Evolutionary conservation across 352 stramenopile genomes (phyloP).

Genomic region (Phytophthora pseudosyringae): DNA sequence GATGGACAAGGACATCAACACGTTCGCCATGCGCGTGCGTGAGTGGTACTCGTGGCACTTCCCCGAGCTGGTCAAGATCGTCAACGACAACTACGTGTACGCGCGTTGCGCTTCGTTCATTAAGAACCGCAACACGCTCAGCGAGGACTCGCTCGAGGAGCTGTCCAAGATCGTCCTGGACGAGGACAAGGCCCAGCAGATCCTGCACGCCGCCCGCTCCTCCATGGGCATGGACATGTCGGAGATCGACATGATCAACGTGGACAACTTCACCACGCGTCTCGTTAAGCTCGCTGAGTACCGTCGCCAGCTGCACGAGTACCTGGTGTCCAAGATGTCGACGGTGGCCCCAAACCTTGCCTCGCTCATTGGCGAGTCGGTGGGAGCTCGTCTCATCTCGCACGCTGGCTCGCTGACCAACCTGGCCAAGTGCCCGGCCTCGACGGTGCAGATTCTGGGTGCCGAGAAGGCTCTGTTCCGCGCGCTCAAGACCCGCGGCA

Average conservation of each 20-base stretch:
- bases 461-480: slow-evolving; percentile 99
- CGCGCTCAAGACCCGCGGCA: slow-evolving; percentile 99
- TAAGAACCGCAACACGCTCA: slow-evolving; percentile 91
- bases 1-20: slow-evolving; percentile 99
- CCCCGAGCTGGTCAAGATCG: slow-evolving; percentile 99
- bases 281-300: slow-evolving; percentile 99
- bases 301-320: slow-evolving; percentile 95
- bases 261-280: slow-evolving; percentile 98
- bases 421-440: slow-evolving; percentile 99
- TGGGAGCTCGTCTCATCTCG: slow-evolving; percentile 99
- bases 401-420: slow-evolving; percentile 99
- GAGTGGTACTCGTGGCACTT: slow-evolving; percentile 99
- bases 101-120: slow-evolving; percentile 97
- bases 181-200: slow-evolving; percentile 96
- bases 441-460: slow-evolving; percentile 99
- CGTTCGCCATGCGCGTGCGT: slow-evolving; percentile 99
- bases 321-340: slow-evolving; percentile 97
- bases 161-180: slow-evolving; percentile 96
- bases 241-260: slow-evolving; percentile 99
- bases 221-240: slow-evolving; percentile 99
- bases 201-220: slow-evolving; percentile 93
- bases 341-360: slow-evolving; percentile 99
- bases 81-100: slow-evolving; percentile 99
- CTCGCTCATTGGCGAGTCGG: slow-evolving; percentile 98
- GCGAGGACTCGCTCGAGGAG: slow-evolving; percentile 82